These are phyloP conservation scores for Micractinium conductrix DNA, from an alignment of 139 green algal species.

Conservation along the genomic window DNA sequence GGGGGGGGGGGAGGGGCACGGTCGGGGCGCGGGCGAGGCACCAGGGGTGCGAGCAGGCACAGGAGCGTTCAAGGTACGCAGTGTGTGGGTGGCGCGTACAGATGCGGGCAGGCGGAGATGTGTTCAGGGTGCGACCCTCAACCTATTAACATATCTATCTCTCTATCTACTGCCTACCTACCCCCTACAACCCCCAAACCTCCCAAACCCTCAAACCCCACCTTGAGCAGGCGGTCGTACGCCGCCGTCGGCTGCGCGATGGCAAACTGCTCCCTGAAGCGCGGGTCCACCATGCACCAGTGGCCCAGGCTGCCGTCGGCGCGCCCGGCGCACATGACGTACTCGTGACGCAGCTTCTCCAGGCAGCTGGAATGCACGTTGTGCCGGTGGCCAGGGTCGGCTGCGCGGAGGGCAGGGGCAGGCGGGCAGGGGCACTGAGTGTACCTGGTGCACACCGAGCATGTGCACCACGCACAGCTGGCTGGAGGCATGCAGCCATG, in stretches of 20 bases:
- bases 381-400: slow-evolving; percentile 32
- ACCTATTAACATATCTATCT: too few relatives aligned
- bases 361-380: slow-evolving; percentile 41
- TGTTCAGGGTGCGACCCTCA: too few relatives aligned
- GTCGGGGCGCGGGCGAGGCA: neutral
- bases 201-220: neutral
- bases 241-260: slow-evolving; percentile 51
- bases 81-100: too few relatives aligned
- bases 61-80: neutral
- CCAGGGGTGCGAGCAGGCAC: neutral
- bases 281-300: slow-evolving; percentile 50
- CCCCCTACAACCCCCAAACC: neutral
- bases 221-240: slow-evolving; percentile 58
- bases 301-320: slow-evolving; percentile 32
- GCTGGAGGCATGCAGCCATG: neutral
- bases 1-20: neutral
- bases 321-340: slow-evolving; percentile 35
- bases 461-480: neutral
- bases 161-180: too few relatives aligned
- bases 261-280: slow-evolving; percentile 69
- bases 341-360: slow-evolving; percentile 46
- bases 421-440: neutral
- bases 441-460: neutral
- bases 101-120: too few relatives aligned
- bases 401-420: neutral